Base-by-base conservation (phyloP, 768 basidiomycete species). In the Phaffia tasmanica region DNA sequence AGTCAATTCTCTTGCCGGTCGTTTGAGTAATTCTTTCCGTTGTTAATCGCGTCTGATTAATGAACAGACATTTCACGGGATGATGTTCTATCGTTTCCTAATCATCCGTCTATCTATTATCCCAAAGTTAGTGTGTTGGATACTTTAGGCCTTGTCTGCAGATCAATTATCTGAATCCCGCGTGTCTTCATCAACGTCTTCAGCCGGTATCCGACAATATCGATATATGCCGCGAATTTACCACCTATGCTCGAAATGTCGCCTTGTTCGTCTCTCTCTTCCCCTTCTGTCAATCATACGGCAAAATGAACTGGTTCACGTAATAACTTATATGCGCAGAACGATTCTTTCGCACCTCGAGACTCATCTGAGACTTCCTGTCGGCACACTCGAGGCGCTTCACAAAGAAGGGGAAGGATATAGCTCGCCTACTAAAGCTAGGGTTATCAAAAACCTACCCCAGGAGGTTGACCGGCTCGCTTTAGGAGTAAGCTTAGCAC, bases 381-480 rank as follows among this genome's bases (percentile, higher is more conserved):
- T 49, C 0, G 57, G 57, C 49, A 27, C 62, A 1, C 63, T 69
- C 47, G 21, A 7, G 30, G 4, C 18, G 19, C 49, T 69, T 2
- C 67, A 69, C 49, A 48, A 32, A 1, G 56, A 69, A 57, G 67
- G 67, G 4, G 19, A 21, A 2, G 67, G 63, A 15, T 42, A 46
- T 8, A 46, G 30, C 2, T 53, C 49, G 2, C 67, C 67, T 18
- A 63, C 67, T 48, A 69, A 69, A 25, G 67, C 67, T 0, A 14
- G 67, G n/a, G 67, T 69, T n/a, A 69, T 69, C 57, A 47, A 57
- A 3, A 64, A 53, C 27, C 62, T 62, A 15, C 62, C 67, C 30
- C 67, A 69, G 30, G 57, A 51, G 8, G 25, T 35, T 2, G 47
- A 25, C 30, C 51, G 18, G 50, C 57, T 69, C 1, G 57, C 67